Conservation (phyloP, 1,284 basidiomycete genomes). For the Violaceomyces palustris region DNA sequence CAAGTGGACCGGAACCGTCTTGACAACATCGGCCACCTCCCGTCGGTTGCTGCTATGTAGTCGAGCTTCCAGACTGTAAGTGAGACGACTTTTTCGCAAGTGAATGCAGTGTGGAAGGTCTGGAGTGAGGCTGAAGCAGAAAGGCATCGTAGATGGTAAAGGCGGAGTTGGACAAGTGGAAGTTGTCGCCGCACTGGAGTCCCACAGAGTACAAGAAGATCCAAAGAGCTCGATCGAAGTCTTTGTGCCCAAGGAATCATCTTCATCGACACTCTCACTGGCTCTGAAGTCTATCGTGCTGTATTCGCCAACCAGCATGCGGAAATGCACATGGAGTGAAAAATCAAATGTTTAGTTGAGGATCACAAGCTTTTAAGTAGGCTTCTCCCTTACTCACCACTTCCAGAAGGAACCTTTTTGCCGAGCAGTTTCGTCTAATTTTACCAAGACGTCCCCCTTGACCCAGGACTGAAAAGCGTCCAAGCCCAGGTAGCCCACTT, state of each 20-base stretch:
- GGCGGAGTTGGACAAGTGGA: slow-evolving; percentile 11
- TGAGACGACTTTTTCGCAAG: slow-evolving; percentile 29
- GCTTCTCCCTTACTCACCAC: too few species aligned
- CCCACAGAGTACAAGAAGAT: slow-evolving; percentile 33
- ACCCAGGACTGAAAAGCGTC: slow-evolving; percentile 39
- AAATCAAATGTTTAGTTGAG: too few species aligned
- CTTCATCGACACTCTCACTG: too few species aligned
- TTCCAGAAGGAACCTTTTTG: too few species aligned
- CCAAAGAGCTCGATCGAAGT: slow-evolving; percentile 32
- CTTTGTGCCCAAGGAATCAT: neutral
- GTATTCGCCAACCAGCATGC: too few species aligned
- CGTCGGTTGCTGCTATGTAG: slow-evolving; percentile 18
- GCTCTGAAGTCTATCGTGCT: too few species aligned
- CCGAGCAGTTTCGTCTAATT: slow-evolving; percentile 41
- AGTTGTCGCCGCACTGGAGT: slow-evolving; percentile 5
- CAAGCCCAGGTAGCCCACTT: slow-evolving; percentile 48
- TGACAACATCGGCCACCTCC: slow-evolving; percentile 14
- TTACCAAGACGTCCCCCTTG: slow-evolving; percentile 49
- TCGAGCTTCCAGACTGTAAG: slow-evolving; percentile 35
- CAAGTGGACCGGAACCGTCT: slow-evolving; percentile 34
- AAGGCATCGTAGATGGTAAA: slow-evolving; percentile 38
- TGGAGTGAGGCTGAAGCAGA: slow-evolving; percentile 40
- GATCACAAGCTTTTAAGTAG: too few species aligned
- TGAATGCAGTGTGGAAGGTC: slow-evolving; percentile 51
- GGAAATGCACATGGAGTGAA: too few species aligned